Base-by-base conservation (phyloP, 345 rosid species). In the Rhizophora mangle region DNA sequence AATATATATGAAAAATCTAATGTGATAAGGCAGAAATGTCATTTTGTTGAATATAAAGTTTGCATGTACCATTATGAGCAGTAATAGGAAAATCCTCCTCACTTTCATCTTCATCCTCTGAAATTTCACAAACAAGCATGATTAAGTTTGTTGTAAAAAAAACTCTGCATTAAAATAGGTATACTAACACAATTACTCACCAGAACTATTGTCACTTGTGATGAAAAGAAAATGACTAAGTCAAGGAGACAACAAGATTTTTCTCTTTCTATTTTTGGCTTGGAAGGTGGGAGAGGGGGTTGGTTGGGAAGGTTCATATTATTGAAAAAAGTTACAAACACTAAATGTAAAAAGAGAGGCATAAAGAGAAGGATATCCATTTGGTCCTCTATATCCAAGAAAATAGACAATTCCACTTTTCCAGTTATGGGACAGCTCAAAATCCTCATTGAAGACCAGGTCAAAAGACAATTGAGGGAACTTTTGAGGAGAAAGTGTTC, bases 31-130 rank as follows among this genome's bases (percentile, higher is more conserved):
- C 15, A 43, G 49, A 43, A 43, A 43, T 3, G 18, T 15, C 49
- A 43, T 43, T 13, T 43, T 43, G 49, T 43, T 43, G 49, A 43
- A 43, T 43, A 43, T 43, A 9, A 3, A 43, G 18, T 15, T 13
- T 13, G 16, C 74, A 32, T 10, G 29, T 68, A 86, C 86, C 83
- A 71, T 65, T 59, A n/a, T 51, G 55, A 31, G 52, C 18, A 34
- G 57, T 57, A 71, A 53, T 75, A 6, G 69, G 74, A 49, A 54
- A 62, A 43, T 68, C 83, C 19, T 47, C 37, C 27, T 9, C 57
- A 1, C 65, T 74, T 8, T 81, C 81, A 36, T n/a, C 51, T 9
- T 69, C 82, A 26, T 81, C 67, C 20, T 74, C 83, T 69, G 74
- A 11, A 43, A 65, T 63, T 36, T 54, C 15, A 29, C 58, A 66